Percentiles rank a stretch among this genome's conserved stretches.
Evolutionary conservation across 352 stramenopile species (phyloP).

Genomic region (Phytopythium boreale): DNA sequence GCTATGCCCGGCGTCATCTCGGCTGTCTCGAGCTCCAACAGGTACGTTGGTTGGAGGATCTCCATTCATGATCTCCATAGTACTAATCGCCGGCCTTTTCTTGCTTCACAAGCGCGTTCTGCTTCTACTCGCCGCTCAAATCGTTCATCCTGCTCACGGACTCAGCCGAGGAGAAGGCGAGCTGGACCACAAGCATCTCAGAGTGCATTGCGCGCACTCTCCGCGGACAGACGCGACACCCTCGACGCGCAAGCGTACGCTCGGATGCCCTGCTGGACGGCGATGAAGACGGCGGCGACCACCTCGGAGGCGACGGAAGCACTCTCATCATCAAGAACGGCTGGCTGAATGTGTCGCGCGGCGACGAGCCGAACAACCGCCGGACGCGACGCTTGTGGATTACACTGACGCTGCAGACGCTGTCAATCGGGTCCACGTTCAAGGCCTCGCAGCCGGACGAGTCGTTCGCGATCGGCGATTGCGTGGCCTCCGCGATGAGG

Average conservation of each 20-base stretch:
- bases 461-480: conserved; percentile 57
- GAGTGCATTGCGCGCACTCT: conserved; percentile 63
- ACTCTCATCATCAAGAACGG: conserved; percentile 85
- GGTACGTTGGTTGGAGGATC: conserved; percentile 25
- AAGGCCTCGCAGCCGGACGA: conserved; percentile 67
- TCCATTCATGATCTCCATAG: not conserved
- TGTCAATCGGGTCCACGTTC: conserved; percentile 67
- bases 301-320: conserved; percentile 24
- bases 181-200: conserved; percentile 62
- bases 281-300: conserved; percentile 61
- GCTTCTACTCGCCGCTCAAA: conserved; percentile 84
- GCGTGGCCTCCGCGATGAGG: conserved; percentile 47
- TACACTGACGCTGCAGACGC: conserved; percentile 68
- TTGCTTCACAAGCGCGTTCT: conserved; percentile 59
- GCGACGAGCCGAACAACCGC: conserved; percentile 22
- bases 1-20: conserved; percentile 72
- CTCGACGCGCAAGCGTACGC: conserved; percentile 50
- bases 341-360: conserved; percentile 69
- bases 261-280: conserved; percentile 53
- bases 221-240: conserved; percentile 34
- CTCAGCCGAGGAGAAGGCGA: conserved; percentile 55
- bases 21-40: conserved; percentile 57
- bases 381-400: conserved; percentile 64
- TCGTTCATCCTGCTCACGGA: conserved; percentile 82
- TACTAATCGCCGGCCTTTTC: conserved; percentile 3